Evolutionary conservation across 257 asterid species (phyloP), one percentile per base, ranked within the genome.

Genomic region (Nicotiana tabacum): DNA sequence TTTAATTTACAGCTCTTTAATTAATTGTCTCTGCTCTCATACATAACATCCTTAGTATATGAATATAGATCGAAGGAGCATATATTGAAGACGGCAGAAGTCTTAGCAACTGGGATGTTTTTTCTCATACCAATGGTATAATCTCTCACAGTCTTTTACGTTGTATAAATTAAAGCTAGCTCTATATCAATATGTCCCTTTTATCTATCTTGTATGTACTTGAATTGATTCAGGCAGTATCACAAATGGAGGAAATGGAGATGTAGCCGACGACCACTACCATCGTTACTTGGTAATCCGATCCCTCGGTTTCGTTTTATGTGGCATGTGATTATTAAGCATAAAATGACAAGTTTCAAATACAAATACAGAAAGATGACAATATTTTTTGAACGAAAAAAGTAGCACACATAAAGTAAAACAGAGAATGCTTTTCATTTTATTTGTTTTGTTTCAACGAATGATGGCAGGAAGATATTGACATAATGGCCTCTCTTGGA

Each of bases 401-500:
- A 33, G 37, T 33, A 33, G 37, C 37, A 33, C 37, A 33, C 37
- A 32, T 32, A 33, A 33, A 33, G 35, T 33, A 33, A 33, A 33
- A 33, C 5, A 33, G 35, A 33, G 35, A 33, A 2, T 32, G 33
- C 33, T 32, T 32, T 32, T 32, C 33, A 33, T 33, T 33, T 33
- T 3, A 39, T 10, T 15, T 7, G 8, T 68, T 9, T 29, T 24
- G 43, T 72, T 11, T 11, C 21, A 24, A 15, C n/a, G 13, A 56
- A 27, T 67, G 53, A 37, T 57, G 21, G 61, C 90, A 93, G 97
- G 95, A 93, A 86, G 97, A 93, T 51, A 89, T 91, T 84, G 92
- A 90, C 65, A 83, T 88, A 76, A 83, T 92, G 83, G 88, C 86
- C 35, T 93, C 95, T 60, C 93, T 92, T 29, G 97, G 97, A n/a